phyloP scores from a whole-genome alignment of 179 eudicot species.

The Drosera spatulata region DNA sequence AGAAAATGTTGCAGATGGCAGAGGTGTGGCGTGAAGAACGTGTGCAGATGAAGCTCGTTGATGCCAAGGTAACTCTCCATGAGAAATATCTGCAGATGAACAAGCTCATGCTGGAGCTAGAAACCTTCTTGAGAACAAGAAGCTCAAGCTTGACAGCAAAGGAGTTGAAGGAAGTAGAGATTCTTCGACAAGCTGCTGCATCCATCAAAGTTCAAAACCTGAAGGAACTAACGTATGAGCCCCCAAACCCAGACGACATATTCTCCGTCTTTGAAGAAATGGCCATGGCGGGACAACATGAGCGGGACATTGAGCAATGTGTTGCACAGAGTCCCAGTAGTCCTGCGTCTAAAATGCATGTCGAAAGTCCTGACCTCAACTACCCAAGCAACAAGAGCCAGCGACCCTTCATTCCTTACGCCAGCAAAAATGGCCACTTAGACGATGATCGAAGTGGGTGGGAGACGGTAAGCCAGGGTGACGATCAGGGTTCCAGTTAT shows the following conservation, averaged over 20 bases:
- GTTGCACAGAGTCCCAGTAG: background rate
- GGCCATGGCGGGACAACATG: slow-evolving; percentile 31
- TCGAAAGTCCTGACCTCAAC: too few relatives aligned
- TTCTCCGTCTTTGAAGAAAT: background rate
- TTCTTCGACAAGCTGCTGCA: background rate
- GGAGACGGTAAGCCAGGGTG: slow-evolving; percentile 77
- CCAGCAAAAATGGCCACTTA: slow-evolving; percentile 5
- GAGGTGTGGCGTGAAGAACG: background rate
- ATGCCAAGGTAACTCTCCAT: slow-evolving; percentile 2
- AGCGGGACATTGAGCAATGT: slow-evolving; percentile 51
- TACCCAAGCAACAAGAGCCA: too few relatives aligned
- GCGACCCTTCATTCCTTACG: slow-evolving; percentile 22
- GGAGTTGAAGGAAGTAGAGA: background rate
- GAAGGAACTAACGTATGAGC: background rate
- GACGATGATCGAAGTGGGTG: slow-evolving; percentile 70
- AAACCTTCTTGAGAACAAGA: background rate
- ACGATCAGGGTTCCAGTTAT: slow-evolving; percentile 1
- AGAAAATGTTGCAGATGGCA: slow-evolving; percentile 7
- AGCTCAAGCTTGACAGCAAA: background rate
- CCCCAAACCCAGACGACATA: background rate
- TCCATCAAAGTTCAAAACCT: background rate
- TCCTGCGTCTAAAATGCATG: too few relatives aligned
- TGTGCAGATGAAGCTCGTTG: slow-evolving; percentile 7
- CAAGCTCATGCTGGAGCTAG: slow-evolving; percentile 7
- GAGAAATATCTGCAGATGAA: slow-evolving; percentile 4